Base-by-base conservation (phyloP, 768 basidiomycete genomes). In the Cubamyces sp. region DNA sequence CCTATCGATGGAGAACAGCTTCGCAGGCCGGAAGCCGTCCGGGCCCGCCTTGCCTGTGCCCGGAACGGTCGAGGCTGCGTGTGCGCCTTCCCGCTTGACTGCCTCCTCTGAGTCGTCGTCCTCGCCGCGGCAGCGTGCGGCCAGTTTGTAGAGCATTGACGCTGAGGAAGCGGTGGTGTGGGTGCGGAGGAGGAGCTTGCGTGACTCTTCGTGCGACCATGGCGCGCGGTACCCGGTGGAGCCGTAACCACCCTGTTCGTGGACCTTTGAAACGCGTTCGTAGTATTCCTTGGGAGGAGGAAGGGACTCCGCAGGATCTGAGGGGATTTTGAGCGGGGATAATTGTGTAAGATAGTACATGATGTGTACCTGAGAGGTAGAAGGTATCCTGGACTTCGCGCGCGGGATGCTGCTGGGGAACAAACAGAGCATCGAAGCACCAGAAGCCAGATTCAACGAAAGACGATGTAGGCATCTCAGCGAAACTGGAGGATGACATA, bases 361-460 rank as follows among this genome's bases (percentile, higher is more conserved):
- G 21, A 58, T 16, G n/a, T 76, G 64, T 69, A 87, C 94, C 94
- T 57, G 96, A 97, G 28, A 98, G 82, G 76, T 98, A 99, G 83
- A 99, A 99, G 5, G 97, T 99, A 71, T 99, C 97, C 75, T 99
- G 97, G 50, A 98, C 72, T 66, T 99, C 97, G 70, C 97, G 87
- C 14, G 97, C 97, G 7, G 97, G 97, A 78, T 99, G 97, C 74
- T 98, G 96, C 71, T 99, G 97, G 0, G 97, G 97, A 0, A 99
- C 97, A 75, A 96, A 99, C 66, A 99, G 82, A 1, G 96, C 87
- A 74, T 99, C 97, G 76, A 99, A 98, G 74, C 95, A 97, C 97
- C 97, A 99, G 83, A 98, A 99, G 39, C 91, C 92, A 21, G 94
- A 96, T 77, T 99, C 97, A 58, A 99, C 95, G 74, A 94, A 99